phyloP scores from a whole-genome alignment of 2,329 filamentous ascomycete genomes.

The Neofusicoccum kwambonambiense region DNA sequence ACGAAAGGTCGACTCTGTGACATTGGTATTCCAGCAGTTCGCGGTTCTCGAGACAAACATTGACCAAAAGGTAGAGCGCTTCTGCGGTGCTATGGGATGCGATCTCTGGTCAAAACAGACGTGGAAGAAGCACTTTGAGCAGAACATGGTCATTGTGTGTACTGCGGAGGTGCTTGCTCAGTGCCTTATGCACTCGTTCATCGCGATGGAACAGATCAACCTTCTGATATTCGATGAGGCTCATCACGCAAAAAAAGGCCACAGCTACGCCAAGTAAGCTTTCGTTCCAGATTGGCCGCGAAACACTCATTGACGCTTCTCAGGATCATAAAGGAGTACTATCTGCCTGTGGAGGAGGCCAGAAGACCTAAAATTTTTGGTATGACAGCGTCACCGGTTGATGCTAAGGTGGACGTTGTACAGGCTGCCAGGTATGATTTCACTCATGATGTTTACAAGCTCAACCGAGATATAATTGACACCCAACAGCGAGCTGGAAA shows the following conservation, averaged over 20 bases:
- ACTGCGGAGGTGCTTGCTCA: slow-evolving; percentile 84
- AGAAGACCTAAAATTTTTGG: slow-evolving; percentile 78
- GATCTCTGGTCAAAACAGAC: slow-evolving; percentile 61
- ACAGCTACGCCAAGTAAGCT: slow-evolving; percentile 68
- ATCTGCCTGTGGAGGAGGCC: slow-evolving; percentile 52
- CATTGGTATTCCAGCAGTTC: slow-evolving; percentile 86
- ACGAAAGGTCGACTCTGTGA: slow-evolving; percentile 73
- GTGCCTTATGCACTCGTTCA: slow-evolving; percentile 74
- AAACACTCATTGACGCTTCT: background rate
- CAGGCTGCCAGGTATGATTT: slow-evolving; percentile 56
- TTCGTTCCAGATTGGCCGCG: too few relatives aligned
- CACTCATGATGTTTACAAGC: slow-evolving; percentile 12
- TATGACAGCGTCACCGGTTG: slow-evolving; percentile 95
- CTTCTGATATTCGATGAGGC: slow-evolving; percentile 94
- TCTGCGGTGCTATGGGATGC: slow-evolving; percentile 68
- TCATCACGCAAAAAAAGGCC: slow-evolving; percentile 92
- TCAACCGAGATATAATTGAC: background rate
- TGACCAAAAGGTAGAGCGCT: slow-evolving; percentile 68
- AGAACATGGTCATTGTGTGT: slow-evolving; percentile 85
- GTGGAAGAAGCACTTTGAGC: slow-evolving; percentile 58
- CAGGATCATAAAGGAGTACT: slow-evolving; percentile 81
- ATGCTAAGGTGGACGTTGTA: slow-evolving; percentile 72
- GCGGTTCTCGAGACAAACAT: slow-evolving; percentile 79
- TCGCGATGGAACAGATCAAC: slow-evolving; percentile 80
- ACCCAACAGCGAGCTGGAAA: slow-evolving; percentile 61